A percentile compares a stretch with the other conserved stretches of the same genome.
These are phyloP conservation scores for Eruca vesicaria DNA, from an alignment of 441 rosid genomes.

Conservation along the genomic window DNA sequence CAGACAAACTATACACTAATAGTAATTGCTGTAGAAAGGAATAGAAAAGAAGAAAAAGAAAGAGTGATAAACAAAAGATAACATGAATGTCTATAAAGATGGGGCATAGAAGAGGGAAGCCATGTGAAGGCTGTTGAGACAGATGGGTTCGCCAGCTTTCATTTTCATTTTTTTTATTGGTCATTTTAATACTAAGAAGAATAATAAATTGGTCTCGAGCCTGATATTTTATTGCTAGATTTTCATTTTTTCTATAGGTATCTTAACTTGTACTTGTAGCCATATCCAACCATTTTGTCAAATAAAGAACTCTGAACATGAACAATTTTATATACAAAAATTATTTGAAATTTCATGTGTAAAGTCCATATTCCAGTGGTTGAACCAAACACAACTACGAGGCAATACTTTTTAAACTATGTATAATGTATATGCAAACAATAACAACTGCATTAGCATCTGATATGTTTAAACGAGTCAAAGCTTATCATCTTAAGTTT, in stretches of 20 bases:
- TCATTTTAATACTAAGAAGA: neutral
- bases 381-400: neutral
- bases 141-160: constrained; percentile 37
- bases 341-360: neutral
- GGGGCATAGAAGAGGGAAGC: constrained; percentile 27
- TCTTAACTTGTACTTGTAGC: constrained; percentile 9
- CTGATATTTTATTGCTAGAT: constrained; percentile 10
- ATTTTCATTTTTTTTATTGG: constrained; percentile 5
- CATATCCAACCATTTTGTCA: constrained; percentile 10
- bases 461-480: neutral
- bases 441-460: neutral
- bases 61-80: neutral
- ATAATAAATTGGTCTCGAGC: neutral
- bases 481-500: neutral
- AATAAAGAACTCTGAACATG: neutral
- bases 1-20: neutral
- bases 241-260: neutral
- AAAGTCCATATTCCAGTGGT: neutral
- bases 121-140: constrained; percentile 34
- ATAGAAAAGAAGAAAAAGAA: neutral
- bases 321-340: neutral
- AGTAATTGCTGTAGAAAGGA: constrained; percentile 2
- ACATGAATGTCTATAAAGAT: constrained; percentile 16
- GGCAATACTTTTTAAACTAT: neutral
- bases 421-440: neutral